Evolutionary conservation across 176 grass and related monocot genomes (phyloP).

Genomic region (Phoenix dactylifera): DNA sequence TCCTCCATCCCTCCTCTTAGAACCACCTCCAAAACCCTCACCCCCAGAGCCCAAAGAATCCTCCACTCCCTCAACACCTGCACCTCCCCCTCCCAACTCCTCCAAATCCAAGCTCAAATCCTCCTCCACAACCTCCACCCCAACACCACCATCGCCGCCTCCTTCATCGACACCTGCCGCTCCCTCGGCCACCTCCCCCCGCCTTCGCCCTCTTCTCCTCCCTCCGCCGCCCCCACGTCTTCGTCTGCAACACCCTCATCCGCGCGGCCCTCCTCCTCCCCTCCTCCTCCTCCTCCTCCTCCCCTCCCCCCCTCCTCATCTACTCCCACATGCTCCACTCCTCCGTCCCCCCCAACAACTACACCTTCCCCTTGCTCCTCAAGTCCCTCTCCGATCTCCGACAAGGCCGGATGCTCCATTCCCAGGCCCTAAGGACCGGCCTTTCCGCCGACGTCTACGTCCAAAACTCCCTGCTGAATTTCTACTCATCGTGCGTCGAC

Average conservation of each 20-base stretch:
- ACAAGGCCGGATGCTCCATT: slow-evolving; percentile 31
- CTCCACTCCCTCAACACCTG: slow-evolving; percentile 31
- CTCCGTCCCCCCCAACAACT: slow-evolving; percentile 51
- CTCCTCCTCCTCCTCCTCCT: neutral
- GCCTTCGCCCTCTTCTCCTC: slow-evolving; percentile 17
- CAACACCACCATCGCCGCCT: slow-evolving; percentile 44
- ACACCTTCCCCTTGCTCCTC: slow-evolving; percentile 54
- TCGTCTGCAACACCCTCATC: slow-evolving; percentile 23
- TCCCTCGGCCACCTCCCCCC: slow-evolving; percentile 9
- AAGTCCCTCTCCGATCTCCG: slow-evolving; percentile 32
- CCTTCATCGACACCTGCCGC: slow-evolving; percentile 19
- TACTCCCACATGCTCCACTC: slow-evolving; percentile 41
- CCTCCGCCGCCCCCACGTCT: slow-evolving; percentile 25
- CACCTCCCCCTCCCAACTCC: slow-evolving; percentile 20
- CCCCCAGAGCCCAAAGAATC: slow-evolving; percentile 25
- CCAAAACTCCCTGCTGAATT: slow-evolving; percentile 19
- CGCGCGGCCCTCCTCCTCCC: neutral
- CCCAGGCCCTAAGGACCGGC: slow-evolving; percentile 35
- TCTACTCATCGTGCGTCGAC: neutral
- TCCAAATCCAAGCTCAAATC: slow-evolving; percentile 36
- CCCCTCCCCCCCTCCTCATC: slow-evolving; percentile 33
- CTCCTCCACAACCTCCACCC: slow-evolving; percentile 37
- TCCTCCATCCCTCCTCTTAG: too few relatives aligned
- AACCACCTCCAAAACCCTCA: slow-evolving; percentile 9
- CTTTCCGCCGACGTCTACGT: slow-evolving; percentile 37